Percentiles rank a stretch among this genome's conserved stretches.
phyloP scores from a whole-genome alignment of 768 basidiomycete genomes.

The Pleurotus tuber-regium region DNA sequence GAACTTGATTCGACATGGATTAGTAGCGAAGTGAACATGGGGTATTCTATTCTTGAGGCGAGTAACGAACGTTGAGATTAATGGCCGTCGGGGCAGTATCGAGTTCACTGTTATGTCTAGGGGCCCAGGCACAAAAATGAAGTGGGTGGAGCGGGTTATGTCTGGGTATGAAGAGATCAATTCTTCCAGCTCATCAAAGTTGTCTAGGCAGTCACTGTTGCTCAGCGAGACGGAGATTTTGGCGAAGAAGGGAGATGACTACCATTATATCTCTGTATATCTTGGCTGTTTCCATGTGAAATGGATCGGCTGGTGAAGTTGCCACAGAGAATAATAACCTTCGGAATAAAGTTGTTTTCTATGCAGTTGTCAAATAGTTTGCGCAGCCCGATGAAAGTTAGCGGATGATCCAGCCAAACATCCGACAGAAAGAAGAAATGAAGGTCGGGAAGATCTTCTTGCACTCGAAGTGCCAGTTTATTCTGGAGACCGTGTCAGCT shows the following conservation, averaged over 20 bases:
- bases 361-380: conserved; percentile 90
- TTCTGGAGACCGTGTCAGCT: conserved; percentile 35
- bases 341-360: conserved; percentile 84
- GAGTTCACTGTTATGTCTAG: conserved; percentile 82
- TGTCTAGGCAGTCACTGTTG: too few species aligned
- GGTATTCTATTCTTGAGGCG: conserved; percentile 73
- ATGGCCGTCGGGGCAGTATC: conserved; percentile 75
- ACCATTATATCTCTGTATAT: conserved; percentile 87
- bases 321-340: conserved; percentile 88
- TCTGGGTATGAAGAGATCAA: conserved; percentile 78
- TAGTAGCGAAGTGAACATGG: conserved; percentile 78
- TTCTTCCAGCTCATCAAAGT: conserved; percentile 84
- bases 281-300: conserved; percentile 72
- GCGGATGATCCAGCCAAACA: conserved; percentile 90
- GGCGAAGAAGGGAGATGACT: conserved; percentile 11
- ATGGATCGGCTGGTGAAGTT: conserved; percentile 90
- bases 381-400: conserved; percentile 74
- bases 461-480: conserved; percentile 59
- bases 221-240: not conserved
- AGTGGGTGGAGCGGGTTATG: conserved; percentile 78
- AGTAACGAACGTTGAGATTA: conserved; percentile 72
- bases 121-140: conserved; percentile 94
- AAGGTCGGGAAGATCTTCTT: conserved; percentile 69
- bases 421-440: conserved; percentile 95
- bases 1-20: conserved; percentile 94